Base-by-base conservation (phyloP, 306 rosid genomes). In the Pyrus betulifolia region DNA sequence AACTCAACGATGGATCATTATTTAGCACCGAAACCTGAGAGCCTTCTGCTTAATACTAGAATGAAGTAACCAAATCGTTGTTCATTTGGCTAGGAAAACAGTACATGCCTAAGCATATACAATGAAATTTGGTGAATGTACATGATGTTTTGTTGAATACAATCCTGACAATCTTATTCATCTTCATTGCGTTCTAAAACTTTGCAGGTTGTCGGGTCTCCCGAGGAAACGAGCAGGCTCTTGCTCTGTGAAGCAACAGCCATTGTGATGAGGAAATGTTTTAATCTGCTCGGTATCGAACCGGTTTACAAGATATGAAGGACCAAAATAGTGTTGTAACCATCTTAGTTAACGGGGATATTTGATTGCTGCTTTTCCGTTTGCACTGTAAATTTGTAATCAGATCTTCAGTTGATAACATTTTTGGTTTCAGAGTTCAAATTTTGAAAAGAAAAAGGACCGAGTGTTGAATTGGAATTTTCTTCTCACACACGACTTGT, bases 241-340 rank as follows among this genome's bases (percentile, higher is more conserved):
- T 84, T 96, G 88, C 88, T 92, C 40, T 95, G 97, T 70, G 99
- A 95, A 85, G 99, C 97, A 74, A 92, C 99, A 0, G 97, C 90
- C 74, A 78, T 64, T 25, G 97, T 95, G 84, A 95, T 92, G 96
- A 87, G 97, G 70, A 89, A 92, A 76, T 92, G 97, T 84, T 95
- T 92, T 76, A 15, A 90, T 80, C 93, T 95, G 57, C 96, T 92
- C 2, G 99, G 99, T 61, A 92, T 95, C 45, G 85, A 66, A 42
- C 97, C 97, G 62, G 98, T 95, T 72, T 90, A 90, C 92, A 95
- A 85, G 92, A 86, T 92, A 78, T 92, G 82, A 81, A 10, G 23
- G 38, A 2, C 6, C 9, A 1, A 67, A 15, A 14, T 18, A 3
- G 10, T 14, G 30, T 6, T 25, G 66, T 44, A 51, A 1, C 54